Evolutionary conservation across 306 rosid species (phyloP), one percentile per base, ranked within the genome.

Genomic region (Pachyrhizus erosus): DNA sequence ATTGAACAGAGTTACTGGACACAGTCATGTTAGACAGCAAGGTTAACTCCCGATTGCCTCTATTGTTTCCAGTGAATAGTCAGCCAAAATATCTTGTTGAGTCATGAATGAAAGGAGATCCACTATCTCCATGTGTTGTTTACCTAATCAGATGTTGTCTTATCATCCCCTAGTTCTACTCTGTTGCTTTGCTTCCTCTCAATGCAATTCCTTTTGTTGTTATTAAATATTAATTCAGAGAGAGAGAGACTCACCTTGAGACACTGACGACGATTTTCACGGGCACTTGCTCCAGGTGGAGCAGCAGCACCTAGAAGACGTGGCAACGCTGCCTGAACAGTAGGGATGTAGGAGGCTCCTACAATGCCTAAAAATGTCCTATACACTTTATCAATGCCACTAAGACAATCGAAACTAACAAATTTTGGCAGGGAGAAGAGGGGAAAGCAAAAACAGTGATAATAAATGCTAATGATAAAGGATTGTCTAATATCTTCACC

Each of bases 281-380:
- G 94, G 31, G 98, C 97, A 88, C 84, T 85, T 71, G 95, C 78
- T 77, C 98, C 98, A 49, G 99, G 73, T 46, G 99, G 99, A 49
- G 98, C 99, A 75, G 98, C 98, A 89, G 97, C 98, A 80, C 98
- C 97, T 58, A 96, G 90, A 84, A 96, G 93, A 46, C 99, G 99
- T 52, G 98, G 94, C 92, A 96, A 87, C 2, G 99, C 99, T 72
- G 98, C 92, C 89, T 96, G 99, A 90, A 96, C 94, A 3, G 83
- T 89, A 21, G 99, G 99, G 46, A 96, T 86, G 86, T 96, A 96
- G 21, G 99, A 93, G 62, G 98, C 98, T 87, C 98, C 99, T 1
- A 95, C 99, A 88, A 93, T 92, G 82, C 98, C 99, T 96, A 88
- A 60, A 87, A 82, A 81, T 5, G 15, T 49, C 52, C 54, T 55